A percentile compares a stretch with the other conserved stretches of the same genome.
Conservation (phyloP, 2,329 filamentous ascomycete genomes). For the Xylaria arbuscula region DNA sequence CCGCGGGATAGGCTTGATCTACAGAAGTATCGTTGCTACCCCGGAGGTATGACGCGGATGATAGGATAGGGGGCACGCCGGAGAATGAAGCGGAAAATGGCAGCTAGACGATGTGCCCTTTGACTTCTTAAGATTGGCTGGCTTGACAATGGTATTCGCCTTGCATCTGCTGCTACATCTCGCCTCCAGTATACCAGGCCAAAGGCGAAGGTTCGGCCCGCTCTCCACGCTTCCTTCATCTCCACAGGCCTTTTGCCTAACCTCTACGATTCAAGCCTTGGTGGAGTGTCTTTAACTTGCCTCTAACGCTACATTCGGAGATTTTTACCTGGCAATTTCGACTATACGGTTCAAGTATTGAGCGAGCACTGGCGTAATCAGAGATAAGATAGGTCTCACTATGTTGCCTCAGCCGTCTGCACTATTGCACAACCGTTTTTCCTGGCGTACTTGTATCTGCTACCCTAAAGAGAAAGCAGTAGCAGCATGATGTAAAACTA, state of each 20-base stretch:
- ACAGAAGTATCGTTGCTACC: not conserved
- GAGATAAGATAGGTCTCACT: conserved; percentile 15
- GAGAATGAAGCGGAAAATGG: not conserved
- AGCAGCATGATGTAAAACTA: not conserved
- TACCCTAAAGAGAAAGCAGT: not conserved
- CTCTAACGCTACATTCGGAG: not conserved
- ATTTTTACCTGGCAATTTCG: not conserved
- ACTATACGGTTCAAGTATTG: not conserved
- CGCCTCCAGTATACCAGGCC: conserved; percentile 3
- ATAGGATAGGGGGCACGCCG: not conserved
- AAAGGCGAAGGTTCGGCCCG: conserved; percentile 33
- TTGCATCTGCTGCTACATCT: conserved; percentile 11
- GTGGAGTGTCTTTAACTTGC: not conserved
- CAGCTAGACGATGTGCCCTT: not conserved
- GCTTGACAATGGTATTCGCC: not conserved
- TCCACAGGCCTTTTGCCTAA: not conserved
- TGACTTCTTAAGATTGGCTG: conserved; percentile 1
- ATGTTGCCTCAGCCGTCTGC: not conserved
- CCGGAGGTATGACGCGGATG: not conserved
- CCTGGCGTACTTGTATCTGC: conserved; percentile 5
- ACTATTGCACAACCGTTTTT: conserved; percentile 4
- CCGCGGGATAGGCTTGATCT: not conserved
- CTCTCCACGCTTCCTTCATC: conserved; percentile 12
- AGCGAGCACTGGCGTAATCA: not conserved
- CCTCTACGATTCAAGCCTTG: conserved; percentile 6